A percentile compares a stretch with the other conserved stretches of the same genome.
phyloP scores from a whole-genome alignment of 192 early-diverging fungal genomes.

The Rhizoclosmatium sp. region DNA sequence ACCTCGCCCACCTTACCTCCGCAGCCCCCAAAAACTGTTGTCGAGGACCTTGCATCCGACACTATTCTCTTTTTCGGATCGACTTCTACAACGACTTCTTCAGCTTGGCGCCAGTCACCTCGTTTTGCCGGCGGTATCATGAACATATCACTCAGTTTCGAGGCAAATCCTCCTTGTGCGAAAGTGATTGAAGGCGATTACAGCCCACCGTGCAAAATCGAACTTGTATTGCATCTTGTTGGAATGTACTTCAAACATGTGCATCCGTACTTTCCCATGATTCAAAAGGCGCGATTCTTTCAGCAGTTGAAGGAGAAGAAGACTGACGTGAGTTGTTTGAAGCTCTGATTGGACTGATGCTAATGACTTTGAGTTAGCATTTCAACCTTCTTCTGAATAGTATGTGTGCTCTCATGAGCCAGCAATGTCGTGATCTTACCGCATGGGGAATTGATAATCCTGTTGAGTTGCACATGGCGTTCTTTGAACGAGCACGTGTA shows the following conservation, averaged over 20 bases:
- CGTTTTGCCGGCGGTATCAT: slow-evolving; percentile 56
- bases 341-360: background rate
- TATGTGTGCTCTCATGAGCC: slow-evolving; percentile 59
- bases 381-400: slow-evolving; percentile 55
- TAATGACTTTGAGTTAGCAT: slow-evolving; percentile 33
- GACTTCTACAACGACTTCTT: slow-evolving; percentile 49
- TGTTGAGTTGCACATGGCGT: slow-evolving; percentile 50
- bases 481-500: slow-evolving; percentile 52
- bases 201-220: slow-evolving; percentile 51
- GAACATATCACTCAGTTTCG: slow-evolving; percentile 53
- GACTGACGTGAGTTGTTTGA: slow-evolving; percentile 42
- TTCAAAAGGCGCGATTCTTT: slow-evolving; percentile 47
- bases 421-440: slow-evolving; percentile 48
- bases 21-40: slow-evolving; percentile 31
- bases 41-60: slow-evolving; percentile 54
- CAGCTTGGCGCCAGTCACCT: slow-evolving; percentile 47
- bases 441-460: slow-evolving; percentile 49
- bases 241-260: slow-evolving; percentile 58
- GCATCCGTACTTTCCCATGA: slow-evolving; percentile 61
- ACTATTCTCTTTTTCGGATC: slow-evolving; percentile 56
- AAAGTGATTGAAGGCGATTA: slow-evolving; percentile 43
- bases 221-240: slow-evolving; percentile 54
- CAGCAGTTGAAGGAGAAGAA: slow-evolving; percentile 53
- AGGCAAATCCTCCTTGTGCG: slow-evolving; percentile 35
- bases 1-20: background rate